Base-by-base conservation (phyloP, 2,329 filamentous ascomycete species). In the Fusarium sp. region DNA sequence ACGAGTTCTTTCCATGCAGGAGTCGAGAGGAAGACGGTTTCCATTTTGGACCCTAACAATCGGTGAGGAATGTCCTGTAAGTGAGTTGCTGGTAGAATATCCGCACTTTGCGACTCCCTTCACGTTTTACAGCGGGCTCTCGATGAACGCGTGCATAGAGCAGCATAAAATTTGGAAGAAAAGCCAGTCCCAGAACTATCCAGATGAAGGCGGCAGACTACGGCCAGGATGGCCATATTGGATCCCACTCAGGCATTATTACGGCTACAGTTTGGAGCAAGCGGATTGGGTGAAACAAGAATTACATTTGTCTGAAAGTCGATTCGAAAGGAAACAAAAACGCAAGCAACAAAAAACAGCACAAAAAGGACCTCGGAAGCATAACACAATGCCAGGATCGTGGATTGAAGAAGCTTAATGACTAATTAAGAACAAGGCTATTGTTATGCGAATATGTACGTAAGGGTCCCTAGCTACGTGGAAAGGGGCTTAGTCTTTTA, bases 271-370 rank as follows among this genome's bases (percentile, higher is more conserved):
- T 18, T 3, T 7, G 18, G 9, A 11, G 8, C 21, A 15, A 21
- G 5, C 4, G 10, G 8, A 21, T 29, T 38, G 48, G 47, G 13
- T 62, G 3, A 8, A 42, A n/a, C 18, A 16, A 12, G 42, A 49
- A 13, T 60, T 44, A 3, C 18, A 29, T 13, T 8, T 52, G 0
- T 37, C 23, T 18, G 8, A 61, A 6, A 44, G 12, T 8, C 55
- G 61, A 2, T 66, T 57, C 29, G 49, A 56, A 11, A 18, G 55
- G 5, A 66, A 13, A 5, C 55, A 65, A 6, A 46, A 29, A 12
- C 56, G 31, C 1, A 65, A 49, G 20, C 7, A 24, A 7, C 15
- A 5, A 6, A 61, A 66, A 13, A 1, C 21, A 1, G 42, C 7
- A 2, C 3, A 16, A 5, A 29, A 9, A 21, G 15, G 35, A 26